A percentile compares a stretch with the other conserved stretches of the same genome.
Evolutionary conservation across 768 basidiomycete genomes (phyloP).

Genomic region (Tulasnella sp.): DNA sequence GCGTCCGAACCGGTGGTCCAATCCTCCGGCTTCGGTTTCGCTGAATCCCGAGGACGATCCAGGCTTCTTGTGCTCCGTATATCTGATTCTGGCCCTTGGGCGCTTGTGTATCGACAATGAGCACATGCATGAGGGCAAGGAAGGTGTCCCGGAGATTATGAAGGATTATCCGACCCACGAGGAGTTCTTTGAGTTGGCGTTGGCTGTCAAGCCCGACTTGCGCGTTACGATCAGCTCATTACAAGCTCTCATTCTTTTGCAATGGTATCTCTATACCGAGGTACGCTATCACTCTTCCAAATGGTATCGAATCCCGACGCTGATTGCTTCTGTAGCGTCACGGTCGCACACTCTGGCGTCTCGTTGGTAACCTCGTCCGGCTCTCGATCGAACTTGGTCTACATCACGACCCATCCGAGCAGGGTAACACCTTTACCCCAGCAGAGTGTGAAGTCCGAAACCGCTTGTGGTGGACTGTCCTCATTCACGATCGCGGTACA

Average conservation of each 20-base stretch:
- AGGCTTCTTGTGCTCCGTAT: constrained; percentile 65
- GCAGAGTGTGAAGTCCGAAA: constrained; percentile 70
- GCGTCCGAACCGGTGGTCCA: not conserved
- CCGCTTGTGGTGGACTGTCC: constrained; percentile 72
- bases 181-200: constrained; percentile 71
- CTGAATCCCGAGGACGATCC: constrained; percentile 44
- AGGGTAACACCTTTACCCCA: constrained; percentile 50
- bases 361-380: constrained; percentile 73
- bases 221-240: constrained; percentile 71
- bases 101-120: constrained; percentile 74
- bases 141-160: not conserved
- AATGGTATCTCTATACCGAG: constrained; percentile 86
- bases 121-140: constrained; percentile 25
- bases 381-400: constrained; percentile 73
- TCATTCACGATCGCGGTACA: constrained; percentile 79
- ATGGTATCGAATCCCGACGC: not conserved
- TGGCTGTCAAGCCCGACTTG: constrained; percentile 67
- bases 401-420: constrained; percentile 69
- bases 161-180: constrained; percentile 61
- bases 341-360: constrained; percentile 80
- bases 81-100: constrained; percentile 66
- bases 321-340: constrained; percentile 43
- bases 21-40: constrained; percentile 9
- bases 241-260: constrained; percentile 70
- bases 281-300: constrained; percentile 30